Evolutionary conservation across 2,329 filamentous ascomycete species (phyloP).

Genomic region (Rhynchosporium secalis): DNA sequence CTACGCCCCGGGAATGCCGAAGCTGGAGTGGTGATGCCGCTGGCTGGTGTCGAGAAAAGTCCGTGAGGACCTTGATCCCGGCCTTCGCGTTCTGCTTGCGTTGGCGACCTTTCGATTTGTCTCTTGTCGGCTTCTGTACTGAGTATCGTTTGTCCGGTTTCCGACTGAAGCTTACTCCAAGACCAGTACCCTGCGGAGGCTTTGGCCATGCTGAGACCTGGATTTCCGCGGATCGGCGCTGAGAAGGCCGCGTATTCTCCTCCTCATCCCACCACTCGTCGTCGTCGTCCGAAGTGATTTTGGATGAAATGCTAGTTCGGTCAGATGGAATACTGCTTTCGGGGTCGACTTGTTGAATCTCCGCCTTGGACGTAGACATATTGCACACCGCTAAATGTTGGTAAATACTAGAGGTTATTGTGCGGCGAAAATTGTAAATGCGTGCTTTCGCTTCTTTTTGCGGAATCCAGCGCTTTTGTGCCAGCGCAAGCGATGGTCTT

Average conservation of each 20-base stretch:
- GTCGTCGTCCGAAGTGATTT: constrained; percentile 31
- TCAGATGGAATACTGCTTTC: constrained; percentile 20
- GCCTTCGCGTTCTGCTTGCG: constrained; percentile 60
- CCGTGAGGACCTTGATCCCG: constrained; percentile 69
- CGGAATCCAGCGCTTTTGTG: too few species aligned
- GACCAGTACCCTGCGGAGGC: constrained; percentile 20
- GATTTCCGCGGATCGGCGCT: constrained; percentile 9
- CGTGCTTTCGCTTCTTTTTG: neutral
- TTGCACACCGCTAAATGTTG: neutral
- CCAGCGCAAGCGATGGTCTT: too few species aligned
- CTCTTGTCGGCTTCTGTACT: constrained; percentile 42
- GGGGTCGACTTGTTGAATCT: constrained; percentile 14
- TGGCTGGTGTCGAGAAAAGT: constrained; percentile 54
- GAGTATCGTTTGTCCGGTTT: constrained; percentile 35
- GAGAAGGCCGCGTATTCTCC: constrained; percentile 13
- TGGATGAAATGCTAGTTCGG: constrained; percentile 31
- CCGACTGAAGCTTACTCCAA: constrained; percentile 23
- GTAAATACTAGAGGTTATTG: neutral
- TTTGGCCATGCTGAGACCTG: constrained; percentile 32
- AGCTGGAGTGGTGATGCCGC: constrained; percentile 47
- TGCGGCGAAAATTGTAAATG: neutral
- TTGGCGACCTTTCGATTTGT: constrained; percentile 61
- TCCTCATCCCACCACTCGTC: constrained; percentile 40
- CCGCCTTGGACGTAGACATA: constrained; percentile 26
- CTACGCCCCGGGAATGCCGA: constrained; percentile 25